Evolutionary conservation across 257 asterid genomes (phyloP).

Genomic region (Solanum lycopersicoides): DNA sequence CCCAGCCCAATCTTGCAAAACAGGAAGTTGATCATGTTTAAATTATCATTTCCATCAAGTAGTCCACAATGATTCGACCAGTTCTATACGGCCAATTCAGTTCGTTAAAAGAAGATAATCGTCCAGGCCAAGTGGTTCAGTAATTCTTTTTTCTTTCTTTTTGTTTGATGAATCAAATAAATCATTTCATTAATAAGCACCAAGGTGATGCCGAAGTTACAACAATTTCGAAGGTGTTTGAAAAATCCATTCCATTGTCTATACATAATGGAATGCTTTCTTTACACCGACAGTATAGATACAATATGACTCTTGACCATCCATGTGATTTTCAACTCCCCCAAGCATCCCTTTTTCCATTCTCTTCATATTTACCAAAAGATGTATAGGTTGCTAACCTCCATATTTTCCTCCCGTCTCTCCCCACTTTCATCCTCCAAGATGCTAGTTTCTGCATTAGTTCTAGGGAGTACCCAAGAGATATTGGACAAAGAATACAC

Average conservation of each 20-base stretch:
- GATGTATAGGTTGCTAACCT: background rate
- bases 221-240: background rate
- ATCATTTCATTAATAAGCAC: background rate
- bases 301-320: background rate
- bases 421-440: background rate
- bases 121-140: background rate
- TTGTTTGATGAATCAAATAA: background rate
- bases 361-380: background rate
- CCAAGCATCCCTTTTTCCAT: background rate
- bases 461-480: background rate
- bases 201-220: slow-evolving; percentile 3
- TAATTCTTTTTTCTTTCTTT: background rate
- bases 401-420: background rate
- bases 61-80: background rate
- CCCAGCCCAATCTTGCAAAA: background rate
- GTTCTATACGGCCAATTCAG: background rate
- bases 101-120: background rate
- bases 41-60: background rate
- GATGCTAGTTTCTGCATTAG: slow-evolving; percentile 1
- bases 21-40: background rate
- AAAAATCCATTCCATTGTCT: background rate
- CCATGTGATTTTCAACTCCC: background rate
- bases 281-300: background rate
- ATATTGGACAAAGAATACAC: background rate
- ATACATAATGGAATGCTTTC: background rate